phyloP scores from a whole-genome alignment of 2,329 filamentous ascomycete genomes.

The Trichoderma sp. region DNA sequence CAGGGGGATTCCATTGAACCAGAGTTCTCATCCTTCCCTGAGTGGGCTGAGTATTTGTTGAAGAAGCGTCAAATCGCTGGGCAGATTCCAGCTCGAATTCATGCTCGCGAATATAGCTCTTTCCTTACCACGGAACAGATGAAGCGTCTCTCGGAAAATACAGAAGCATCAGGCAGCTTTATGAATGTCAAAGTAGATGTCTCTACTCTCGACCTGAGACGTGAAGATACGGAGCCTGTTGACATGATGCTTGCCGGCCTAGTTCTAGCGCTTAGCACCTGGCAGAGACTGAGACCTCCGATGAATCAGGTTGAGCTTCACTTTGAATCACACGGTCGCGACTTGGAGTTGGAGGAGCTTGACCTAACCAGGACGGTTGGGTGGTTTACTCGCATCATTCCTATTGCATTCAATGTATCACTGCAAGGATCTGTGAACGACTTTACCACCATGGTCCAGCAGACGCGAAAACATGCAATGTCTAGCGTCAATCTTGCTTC shows the following conservation, averaged over 20 bases:
- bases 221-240: neutral
- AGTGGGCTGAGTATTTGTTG: neutral
- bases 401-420: neutral
- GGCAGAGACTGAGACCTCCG: neutral
- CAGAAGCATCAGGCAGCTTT: neutral
- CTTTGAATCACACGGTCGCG: neutral
- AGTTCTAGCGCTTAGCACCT: neutral
- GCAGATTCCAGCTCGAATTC: neutral
- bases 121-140: neutral
- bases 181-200: neutral
- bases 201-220: neutral
- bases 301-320: neutral
- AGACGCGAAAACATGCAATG: neutral
- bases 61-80: neutral
- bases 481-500: neutral
- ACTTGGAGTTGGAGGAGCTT: neutral
- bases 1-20: neutral
- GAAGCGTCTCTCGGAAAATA: neutral
- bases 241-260: neutral
- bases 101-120: neutral
- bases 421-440: neutral
- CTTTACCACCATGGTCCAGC: neutral
- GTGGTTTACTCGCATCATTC: neutral
- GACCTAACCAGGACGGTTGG: neutral
- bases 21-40: neutral